Evolutionary conservation across 495 filamentous ascomycete genomes (phyloP), one percentile per base, ranked within the genome.

Genomic region (Aspergillus conjunctus): DNA sequence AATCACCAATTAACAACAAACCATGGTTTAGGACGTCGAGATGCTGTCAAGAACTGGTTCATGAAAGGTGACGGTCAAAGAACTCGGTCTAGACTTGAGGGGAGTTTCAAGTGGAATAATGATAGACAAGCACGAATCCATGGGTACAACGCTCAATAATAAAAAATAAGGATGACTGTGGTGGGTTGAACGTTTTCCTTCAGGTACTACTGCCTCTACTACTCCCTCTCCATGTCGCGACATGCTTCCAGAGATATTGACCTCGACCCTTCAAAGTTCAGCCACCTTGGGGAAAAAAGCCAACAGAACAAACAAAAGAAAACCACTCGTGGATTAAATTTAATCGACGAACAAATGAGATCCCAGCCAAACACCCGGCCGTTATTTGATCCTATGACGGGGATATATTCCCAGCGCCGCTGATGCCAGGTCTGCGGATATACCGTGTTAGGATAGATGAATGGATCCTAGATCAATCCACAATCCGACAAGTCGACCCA

Each of bases 361-460:
- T 48, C 44, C 44, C 12, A 18, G 17, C n/a, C n/a, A 48, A 48
- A 6, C n/a, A 18, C 17, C n/a, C 8, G 20, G n/a, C 7, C 18
- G 17, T 48, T 48, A 22, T 48, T 48, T 22, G 44, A 22, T 10
- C 49, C 22, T 43, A 34, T 54, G 52, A 54, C 20, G 33, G 9
- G 15, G 15, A 14, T 17, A 5, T 26, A 26, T 51, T 18, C 30
- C 45, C 48, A 54, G 49, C 58, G 58, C 58, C 58, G 45, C 58
- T 43, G 45, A 54, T 43, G 43, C 51, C 43, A 31, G 48, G 30
- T 30, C 43, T 50, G 58, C 18, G 51, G 52, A 54, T 48, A 54
- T 60, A 46, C 31, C 45, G 58, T 14, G 34, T 52, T 52, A 9
- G 44, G 46, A 11, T 31, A 52, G 49, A 37, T 21, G 32, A 37